phyloP scores from a whole-genome alignment of 129 eudicot species.

The Cynara cardunculus region DNA sequence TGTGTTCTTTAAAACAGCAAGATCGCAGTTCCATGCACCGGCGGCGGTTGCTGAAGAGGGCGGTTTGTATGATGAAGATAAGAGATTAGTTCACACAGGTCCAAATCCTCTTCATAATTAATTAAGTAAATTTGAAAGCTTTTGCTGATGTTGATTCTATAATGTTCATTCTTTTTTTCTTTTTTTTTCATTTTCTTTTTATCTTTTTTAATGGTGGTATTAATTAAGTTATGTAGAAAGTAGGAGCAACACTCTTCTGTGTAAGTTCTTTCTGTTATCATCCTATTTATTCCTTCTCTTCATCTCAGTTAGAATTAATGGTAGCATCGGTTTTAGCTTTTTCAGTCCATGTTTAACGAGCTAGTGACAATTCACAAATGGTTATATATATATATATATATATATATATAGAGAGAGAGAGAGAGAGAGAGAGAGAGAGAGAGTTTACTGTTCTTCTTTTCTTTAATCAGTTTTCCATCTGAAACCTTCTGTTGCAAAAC shows the following conservation, averaged over 20 bases:
- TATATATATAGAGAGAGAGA: neutral
- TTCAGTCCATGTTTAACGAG: constrained; percentile 32
- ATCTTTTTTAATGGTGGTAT: neutral
- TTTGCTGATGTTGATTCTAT: constrained; percentile 17
- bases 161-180: neutral
- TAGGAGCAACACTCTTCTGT: constrained; percentile 19
- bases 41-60: neutral
- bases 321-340: constrained; percentile 44
- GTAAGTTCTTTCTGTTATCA: constrained; percentile 16
- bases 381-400: neutral
- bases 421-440: constrained; percentile 9
- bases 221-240: constrained; percentile 17
- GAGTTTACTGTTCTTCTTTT: constrained; percentile 19
- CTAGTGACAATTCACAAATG: neutral
- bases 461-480: constrained; percentile 15
- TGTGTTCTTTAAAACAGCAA: constrained; percentile 13
- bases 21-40: constrained; percentile 21
- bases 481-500: constrained; percentile 21
- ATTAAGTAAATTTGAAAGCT: constrained; percentile 8
- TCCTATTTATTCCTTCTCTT: constrained; percentile 23
- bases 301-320: constrained; percentile 45
- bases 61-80: constrained; percentile 42
- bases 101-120: constrained; percentile 86
- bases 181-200: neutral
- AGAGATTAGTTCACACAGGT: constrained; percentile 73